Conservation (phyloP, 192 early-diverging fungal species). For the Entomortierella beljakovae region DNA sequence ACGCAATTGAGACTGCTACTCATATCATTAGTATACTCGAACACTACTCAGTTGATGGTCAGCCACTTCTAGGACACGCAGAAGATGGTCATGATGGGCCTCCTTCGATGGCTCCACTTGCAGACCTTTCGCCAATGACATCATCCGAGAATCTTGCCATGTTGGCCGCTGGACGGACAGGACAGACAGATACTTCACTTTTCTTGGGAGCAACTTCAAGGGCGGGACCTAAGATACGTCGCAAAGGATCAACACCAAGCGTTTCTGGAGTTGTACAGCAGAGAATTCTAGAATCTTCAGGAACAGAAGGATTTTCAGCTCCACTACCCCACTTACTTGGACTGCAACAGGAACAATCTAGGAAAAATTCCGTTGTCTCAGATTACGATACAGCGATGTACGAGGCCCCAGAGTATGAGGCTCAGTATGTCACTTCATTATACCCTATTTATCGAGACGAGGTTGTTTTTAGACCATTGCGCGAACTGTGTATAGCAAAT, state of each 20-base stretch:
- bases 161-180: conserved; percentile 31
- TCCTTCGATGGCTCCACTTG: conserved; percentile 28
- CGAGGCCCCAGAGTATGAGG: conserved; percentile 42
- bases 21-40: conserved; percentile 45
- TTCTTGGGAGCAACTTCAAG: conserved; percentile 39
- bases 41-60: conserved; percentile 48
- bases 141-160: conserved; percentile 45
- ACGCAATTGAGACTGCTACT: conserved; percentile 49
- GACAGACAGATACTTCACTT: conserved; percentile 23
- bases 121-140: conserved; percentile 46
- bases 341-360: conserved; percentile 39
- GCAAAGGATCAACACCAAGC: conserved; percentile 30
- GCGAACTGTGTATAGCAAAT: conserved; percentile 50
- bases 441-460: conserved; percentile 51
- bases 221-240: conserved; percentile 34
- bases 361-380: conserved; percentile 50
- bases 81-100: conserved; percentile 35
- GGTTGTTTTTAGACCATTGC: conserved; percentile 41
- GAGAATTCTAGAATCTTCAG: conserved; percentile 27
- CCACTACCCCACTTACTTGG: conserved; percentile 25
- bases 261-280: conserved; percentile 10
- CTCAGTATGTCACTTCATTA: conserved; percentile 47
- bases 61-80: conserved; percentile 39
- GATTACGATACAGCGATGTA: conserved; percentile 47
- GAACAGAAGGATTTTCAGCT: conserved; percentile 20